A percentile compares a stretch with the other conserved stretches of the same genome.
phyloP scores from a whole-genome alignment of 768 basidiomycete species.

The Auricularia sp. region DNA sequence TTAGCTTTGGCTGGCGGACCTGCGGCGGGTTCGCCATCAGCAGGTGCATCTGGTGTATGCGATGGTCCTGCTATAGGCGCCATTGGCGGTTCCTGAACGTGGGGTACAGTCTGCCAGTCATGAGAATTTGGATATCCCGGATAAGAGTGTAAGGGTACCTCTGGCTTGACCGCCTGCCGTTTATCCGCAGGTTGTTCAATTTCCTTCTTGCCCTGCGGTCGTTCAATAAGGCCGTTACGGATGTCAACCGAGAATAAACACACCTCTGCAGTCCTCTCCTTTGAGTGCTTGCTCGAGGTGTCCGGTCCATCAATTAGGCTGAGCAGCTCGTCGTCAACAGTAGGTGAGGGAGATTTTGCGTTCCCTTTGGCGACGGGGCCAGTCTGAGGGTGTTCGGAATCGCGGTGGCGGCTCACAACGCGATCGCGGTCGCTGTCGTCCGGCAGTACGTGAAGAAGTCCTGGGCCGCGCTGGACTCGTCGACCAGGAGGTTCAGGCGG shows the following conservation, averaged over 20 bases:
- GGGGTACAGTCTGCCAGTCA: neutral
- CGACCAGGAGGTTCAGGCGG: constrained; percentile 20
- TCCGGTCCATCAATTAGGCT: constrained; percentile 53
- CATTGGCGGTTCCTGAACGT: constrained; percentile 6
- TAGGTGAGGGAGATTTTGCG: constrained; percentile 32
- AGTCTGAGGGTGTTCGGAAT: constrained; percentile 16
- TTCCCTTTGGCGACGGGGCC: constrained; percentile 9
- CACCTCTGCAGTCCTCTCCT: neutral
- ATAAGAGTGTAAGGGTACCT: no score
- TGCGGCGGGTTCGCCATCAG: constrained; percentile 10
- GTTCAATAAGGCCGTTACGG: no score
- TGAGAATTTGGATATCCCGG: no score
- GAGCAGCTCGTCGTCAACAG: constrained; percentile 51
- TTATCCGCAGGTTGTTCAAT: no score
- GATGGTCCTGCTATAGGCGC: constrained; percentile 9
- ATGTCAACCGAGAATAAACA: neutral
- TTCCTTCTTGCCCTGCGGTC: no score
- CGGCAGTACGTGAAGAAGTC: constrained; percentile 12
- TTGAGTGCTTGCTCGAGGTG: constrained; percentile 5
- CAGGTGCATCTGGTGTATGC: constrained; percentile 10
- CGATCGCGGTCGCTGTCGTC: constrained; percentile 28
- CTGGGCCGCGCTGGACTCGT: constrained; percentile 1
- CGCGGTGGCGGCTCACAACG: constrained; percentile 33
- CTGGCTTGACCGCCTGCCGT: no score
- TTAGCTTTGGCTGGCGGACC: neutral